Evolutionary conservation across 2,329 filamentous ascomycete genomes (phyloP), one percentile per base, ranked within the genome.

Genomic region (Neocatenulostroma microsporum): DNA sequence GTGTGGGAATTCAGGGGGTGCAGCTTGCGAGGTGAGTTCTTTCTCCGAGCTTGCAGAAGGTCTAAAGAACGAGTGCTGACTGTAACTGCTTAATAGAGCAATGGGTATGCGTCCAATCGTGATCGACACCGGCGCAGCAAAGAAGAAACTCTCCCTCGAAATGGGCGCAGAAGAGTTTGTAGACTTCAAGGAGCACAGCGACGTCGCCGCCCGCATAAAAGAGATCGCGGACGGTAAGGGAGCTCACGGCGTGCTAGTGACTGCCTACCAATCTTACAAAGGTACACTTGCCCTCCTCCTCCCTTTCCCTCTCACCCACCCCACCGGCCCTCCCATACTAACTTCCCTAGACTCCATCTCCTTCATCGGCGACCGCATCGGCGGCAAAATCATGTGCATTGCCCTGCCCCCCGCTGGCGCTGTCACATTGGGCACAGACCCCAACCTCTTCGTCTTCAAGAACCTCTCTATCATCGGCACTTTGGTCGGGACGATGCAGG

Each of bases 101-200:
- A 74, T 76, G 69, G 73, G 73, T 1, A 66, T 75, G 55, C 62
- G 72, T 3, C 64, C 72, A 3, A 70, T 77, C 31, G 73, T 73
- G 11, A 63, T 76, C 17, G 73, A 76, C 41, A 68, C 64, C 1
- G 71, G 72, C 3, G 61, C 58, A 2, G 59, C 60, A 3, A 73
- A 74, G 47, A 58, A 62, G 10, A 57, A 62, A 14, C 52, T 75
- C 0, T 63, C 64, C 11, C 36, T 68, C 33, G 56, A 63, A 33
- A 64, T 74, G 50, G 73, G 73, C 3, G 72, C 73, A 0, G 72
- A 75, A 39, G 63, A 61, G 2, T 76, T 74, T 50, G 58, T 77
- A n/a, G 73, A 76, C 51, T 76, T 74, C 54, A 64, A 61, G 26
- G 58, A 66, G 30, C 56, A 58, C 28, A 32, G 55, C 23, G 51